phyloP scores from a whole-genome alignment of 2,329 filamentous ascomycete genomes.

The Pestalotiopsis sp. region DNA sequence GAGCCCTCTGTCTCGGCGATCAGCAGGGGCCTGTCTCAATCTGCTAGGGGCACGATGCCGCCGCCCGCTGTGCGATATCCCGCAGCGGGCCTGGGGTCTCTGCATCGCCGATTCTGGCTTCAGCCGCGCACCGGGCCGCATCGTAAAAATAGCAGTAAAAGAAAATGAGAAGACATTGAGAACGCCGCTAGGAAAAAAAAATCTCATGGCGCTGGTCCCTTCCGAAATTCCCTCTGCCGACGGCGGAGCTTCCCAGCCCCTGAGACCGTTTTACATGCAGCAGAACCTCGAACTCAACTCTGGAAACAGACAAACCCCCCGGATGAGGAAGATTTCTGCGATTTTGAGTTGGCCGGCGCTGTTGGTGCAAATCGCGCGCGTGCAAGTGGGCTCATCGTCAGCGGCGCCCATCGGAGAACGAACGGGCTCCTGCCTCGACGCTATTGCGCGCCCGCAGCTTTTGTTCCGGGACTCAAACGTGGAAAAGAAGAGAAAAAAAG shows the following conservation, averaged over 20 bases:
- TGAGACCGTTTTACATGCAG: background rate
- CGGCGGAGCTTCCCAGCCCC: background rate
- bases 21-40: background rate
- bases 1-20: background rate
- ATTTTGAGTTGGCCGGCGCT: background rate
- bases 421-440: background rate
- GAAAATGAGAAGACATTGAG: background rate
- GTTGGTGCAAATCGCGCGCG: background rate
- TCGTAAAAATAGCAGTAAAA: background rate
- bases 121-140: slow-evolving; percentile 1
- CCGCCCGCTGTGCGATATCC: background rate
- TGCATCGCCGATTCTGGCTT: slow-evolving; percentile 4
- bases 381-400: background rate
- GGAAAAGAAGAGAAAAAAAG: too few relatives aligned
- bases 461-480: background rate
- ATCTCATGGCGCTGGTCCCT: background rate
- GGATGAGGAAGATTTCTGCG: background rate
- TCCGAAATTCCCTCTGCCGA: background rate
- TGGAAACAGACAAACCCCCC: background rate
- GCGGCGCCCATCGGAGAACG: background rate
- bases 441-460: background rate
- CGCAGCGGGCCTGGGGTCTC: slow-evolving; percentile 6
- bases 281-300: background rate
- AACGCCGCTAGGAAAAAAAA: background rate
- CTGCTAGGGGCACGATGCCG: background rate